Evolutionary conservation across 1,284 basidiomycete species (phyloP).

Genomic region (Irpex sp.): DNA sequence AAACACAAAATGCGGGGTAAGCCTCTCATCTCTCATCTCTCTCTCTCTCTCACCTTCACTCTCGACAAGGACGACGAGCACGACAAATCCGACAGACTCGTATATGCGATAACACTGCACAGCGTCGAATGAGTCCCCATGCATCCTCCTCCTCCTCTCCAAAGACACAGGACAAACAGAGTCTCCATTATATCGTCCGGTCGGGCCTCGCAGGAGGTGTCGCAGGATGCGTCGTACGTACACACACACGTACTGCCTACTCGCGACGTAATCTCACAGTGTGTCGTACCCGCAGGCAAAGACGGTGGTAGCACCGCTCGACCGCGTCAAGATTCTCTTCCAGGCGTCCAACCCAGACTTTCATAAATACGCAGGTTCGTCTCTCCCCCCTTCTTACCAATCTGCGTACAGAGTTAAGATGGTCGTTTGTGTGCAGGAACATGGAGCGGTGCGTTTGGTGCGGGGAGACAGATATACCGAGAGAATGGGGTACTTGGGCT

Average conservation of each 20-base stretch:
- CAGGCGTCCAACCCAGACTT: constrained; percentile 97
- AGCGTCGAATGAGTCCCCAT: constrained; percentile 57
- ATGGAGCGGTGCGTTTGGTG: constrained; percentile 83
- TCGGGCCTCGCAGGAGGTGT: constrained; percentile 89
- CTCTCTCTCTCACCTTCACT: not conserved
- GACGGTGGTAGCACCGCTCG: constrained; percentile 94
- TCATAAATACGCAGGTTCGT: constrained; percentile 81
- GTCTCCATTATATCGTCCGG: constrained; percentile 70
- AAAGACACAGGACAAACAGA: constrained; percentile 51
- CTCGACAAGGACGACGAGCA: not conserved
- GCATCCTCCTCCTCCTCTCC: constrained; percentile 24
- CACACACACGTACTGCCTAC: too few species aligned
- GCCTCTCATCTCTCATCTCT: not conserved
- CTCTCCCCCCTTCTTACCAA: not conserved
- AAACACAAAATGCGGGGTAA: not conserved
- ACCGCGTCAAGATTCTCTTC: constrained; percentile 98
- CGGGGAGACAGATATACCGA: constrained; percentile 76
- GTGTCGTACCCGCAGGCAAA: constrained; percentile 63
- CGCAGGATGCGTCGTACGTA: constrained; percentile 87
- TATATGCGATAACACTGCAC: constrained; percentile 6
- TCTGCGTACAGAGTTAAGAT: too few species aligned
- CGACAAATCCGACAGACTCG: not conserved
- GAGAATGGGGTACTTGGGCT: constrained; percentile 75
- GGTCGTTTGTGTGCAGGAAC: too few species aligned
- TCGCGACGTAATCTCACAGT: not conserved